Evolutionary conservation across 1,284 basidiomycete genomes (phyloP), one percentile per base, ranked within the genome.

Genomic region (Sutorius eximius): DNA sequence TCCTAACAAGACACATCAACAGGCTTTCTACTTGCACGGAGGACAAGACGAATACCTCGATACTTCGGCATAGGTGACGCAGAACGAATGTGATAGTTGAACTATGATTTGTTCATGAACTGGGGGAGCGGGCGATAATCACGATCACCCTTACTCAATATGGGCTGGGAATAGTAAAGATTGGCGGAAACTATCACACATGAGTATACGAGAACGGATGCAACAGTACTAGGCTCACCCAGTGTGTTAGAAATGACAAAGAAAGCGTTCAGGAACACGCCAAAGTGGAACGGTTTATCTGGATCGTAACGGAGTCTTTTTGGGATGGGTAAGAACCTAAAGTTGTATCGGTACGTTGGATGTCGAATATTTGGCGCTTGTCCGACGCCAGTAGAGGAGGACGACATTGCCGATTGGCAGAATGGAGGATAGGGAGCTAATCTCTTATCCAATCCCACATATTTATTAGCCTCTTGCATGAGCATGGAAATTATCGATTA

Each of bases 211-310:
- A 38, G 27, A 33, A 9, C 15, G 15, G 22, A n/a, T 6, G 10
- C 7, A 30, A 36, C 24, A 8, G 13, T 15, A 16, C 11, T 3
- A 61, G 24, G 24, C 82, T 61, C 58, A 84, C 81, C 74, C 56
- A 88, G 82, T n/a, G 86, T 88, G 60, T 81, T 82, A n/a, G 79
- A 81, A 49, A 86, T 70, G 4, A 83, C 86, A 66, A 90, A 89
- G 3, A 81, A 74, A 16, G 77, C 65, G 55, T 88, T 89, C 60
- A 89, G 70, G 36, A 77, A 56, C 41, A 82, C 51, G 0, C 82
- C 82, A 66, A 87, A 89, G 45, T 80, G 71, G 42, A 81, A 81
- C 1, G 82, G 82, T 43, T 73, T 74, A 3, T 76, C 65, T 8
- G 82, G 80, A 70, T 87, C 75, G 66, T 86, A 83, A 42, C 81